Evolutionary conservation across 805 yeast species (phyloP), one percentile per base, ranked within the genome.

Genomic region (Hanseniaspora taiwanica): DNA sequence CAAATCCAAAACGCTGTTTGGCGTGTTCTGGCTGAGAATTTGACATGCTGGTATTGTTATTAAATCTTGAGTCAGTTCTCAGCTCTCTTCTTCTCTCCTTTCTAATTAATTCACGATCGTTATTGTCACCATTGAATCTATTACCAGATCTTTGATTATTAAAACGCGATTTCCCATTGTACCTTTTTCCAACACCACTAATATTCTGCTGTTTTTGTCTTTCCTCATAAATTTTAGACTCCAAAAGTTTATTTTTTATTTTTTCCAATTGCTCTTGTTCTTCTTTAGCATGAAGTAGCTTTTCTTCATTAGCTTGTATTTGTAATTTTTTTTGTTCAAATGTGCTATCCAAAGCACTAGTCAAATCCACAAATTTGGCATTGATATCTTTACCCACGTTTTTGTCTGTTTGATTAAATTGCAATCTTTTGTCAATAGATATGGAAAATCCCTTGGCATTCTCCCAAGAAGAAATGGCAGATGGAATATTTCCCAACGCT

Each of bases 391-490:
- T 59, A 0, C 55, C 44, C 0, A 63, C 57, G 6, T 62, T 59
- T 9, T 52, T 58, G 23, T 56, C 59, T 2, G 66, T 60, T 1
- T 66, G 67, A 40, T 65, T 69, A 12, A 71, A 69, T 2, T 75
- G 68, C 41, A 83, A 64, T 44, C 96, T 65, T 51, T 81, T 82
- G 40, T 86, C 94, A 32, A 87, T 58, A 1, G 81, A 76, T 35
- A 87, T 78, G 1, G 94, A 76, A 54, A 76, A 84, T 1, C 97
- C 96, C 49, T 82, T 81, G 14, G 87, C 83, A 57, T 91, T 91
- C 58, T 86, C 87, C 96, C 97, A 91, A 56, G 84, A 85, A 1
- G 97, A 89, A 0, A 89, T 73, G 1, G 93, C 84, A 0, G 94
- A 78, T 0, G 97, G 97, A 23, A 91, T 85, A 37, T 71, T 69